A percentile compares a stretch with the other conserved stretches of the same genome.
Conservation (phyloP, 129 eudicot genomes). For the Ambrosia artemisiifolia region DNA sequence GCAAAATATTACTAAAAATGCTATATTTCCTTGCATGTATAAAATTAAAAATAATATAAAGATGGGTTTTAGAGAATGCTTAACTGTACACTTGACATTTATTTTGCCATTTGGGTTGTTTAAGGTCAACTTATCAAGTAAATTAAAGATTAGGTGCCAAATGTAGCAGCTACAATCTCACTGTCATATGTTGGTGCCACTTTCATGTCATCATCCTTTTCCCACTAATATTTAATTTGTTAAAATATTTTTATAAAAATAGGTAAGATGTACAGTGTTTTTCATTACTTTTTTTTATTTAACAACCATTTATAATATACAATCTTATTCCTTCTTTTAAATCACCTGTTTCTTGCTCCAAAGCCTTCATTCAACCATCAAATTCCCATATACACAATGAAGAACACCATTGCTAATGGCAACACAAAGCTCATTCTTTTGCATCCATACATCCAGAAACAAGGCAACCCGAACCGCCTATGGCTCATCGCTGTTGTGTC, state of each 20-base stretch:
- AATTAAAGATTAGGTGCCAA: constrained; percentile 24
- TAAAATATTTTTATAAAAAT: not conserved
- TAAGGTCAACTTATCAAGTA: constrained; percentile 20
- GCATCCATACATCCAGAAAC: constrained; percentile 95
- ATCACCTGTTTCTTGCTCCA: constrained; percentile 18
- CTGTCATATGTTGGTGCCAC: constrained; percentile 35
- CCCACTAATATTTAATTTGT: not conserved
- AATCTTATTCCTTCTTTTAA: constrained; percentile 27
- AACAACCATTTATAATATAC: not conserved
- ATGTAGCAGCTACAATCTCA: constrained; percentile 33
- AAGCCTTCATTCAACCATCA: constrained; percentile 11
- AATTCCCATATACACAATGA: constrained; percentile 31
- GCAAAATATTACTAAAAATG: not conserved
- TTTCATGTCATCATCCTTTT: constrained; percentile 22
- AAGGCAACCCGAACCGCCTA: constrained; percentile 68
- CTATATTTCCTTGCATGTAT: not conserved
- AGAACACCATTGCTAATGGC: constrained; percentile 58
- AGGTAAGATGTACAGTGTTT: not conserved
- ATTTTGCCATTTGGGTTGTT: not conserved
- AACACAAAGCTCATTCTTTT: constrained; percentile 88
- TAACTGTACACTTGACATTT: not conserved
- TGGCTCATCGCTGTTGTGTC: constrained; percentile 80
- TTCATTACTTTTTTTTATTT: not conserved
- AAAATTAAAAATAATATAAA: not conserved
- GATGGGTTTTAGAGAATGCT: not conserved